Percentiles rank a stretch among this genome's conserved stretches.
phyloP scores from a whole-genome alignment of 2,329 filamentous ascomycete species.

The Sporothrix pseudoabietina region DNA sequence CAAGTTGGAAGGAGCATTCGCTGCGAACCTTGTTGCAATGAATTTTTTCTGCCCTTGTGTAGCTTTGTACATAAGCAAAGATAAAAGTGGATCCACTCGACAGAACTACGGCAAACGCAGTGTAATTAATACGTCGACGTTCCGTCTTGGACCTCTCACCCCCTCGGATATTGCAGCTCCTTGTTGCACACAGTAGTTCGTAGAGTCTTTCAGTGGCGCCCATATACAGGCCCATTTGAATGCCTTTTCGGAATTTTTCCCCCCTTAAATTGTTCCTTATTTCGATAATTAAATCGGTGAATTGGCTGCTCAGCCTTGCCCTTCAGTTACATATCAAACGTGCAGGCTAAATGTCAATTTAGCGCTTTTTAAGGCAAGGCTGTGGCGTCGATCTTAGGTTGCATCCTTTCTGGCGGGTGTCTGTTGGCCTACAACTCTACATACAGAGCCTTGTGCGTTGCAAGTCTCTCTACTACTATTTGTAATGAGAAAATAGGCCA shows the following conservation, averaged over 20 bases:
- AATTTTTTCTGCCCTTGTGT: conserved; percentile 21
- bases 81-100: conserved; percentile 15
- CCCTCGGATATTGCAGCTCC: neutral
- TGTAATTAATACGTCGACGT: no score
- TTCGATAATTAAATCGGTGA: neutral
- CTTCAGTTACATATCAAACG: neutral
- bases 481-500: neutral
- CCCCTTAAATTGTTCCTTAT: neutral
- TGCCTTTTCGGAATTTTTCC: neutral
- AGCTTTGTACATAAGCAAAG: conserved; percentile 21
- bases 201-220: no score
- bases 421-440: neutral
- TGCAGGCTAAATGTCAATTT: neutral
- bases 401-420: neutral
- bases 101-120: neutral
- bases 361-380: conserved; percentile 15
- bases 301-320: conserved; percentile 5
- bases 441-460: neutral
- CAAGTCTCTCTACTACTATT: neutral
- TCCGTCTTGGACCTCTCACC: neutral
- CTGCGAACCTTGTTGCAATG: conserved; percentile 7
- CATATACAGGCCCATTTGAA: neutral
- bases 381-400: conserved; percentile 4
- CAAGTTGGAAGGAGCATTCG: conserved; percentile 17
- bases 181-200: neutral